Evolutionary conservation across 768 basidiomycete species (phyloP), one percentile per base, ranked within the genome.

Genomic region (Gyrodon lividus): DNA sequence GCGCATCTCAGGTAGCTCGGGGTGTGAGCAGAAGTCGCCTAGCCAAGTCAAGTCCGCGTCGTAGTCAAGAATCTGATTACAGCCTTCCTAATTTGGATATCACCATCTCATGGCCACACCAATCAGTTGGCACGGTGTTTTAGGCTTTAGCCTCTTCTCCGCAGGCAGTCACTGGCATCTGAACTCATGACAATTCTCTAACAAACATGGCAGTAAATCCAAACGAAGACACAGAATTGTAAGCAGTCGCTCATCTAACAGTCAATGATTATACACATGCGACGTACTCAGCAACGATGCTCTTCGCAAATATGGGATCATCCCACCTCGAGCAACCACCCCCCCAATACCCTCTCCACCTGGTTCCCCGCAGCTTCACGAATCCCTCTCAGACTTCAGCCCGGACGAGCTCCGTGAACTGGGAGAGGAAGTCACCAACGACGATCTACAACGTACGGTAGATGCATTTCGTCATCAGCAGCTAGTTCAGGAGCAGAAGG

Each of bases 191-290:
- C n/a, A 46, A 52, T 41, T 38, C 52, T 35, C 40, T 50, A 37
- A 31, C 30, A 16, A 67, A 22, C 34, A 86, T 88, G 86, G 72
- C 85, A 6, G 70, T 87, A 48, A 92, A 94, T 65, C 80, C 88
- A 26, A 78, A 93, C 77, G 89, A 96, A 75, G 94, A 98, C 68
- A 96, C 94, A 2, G 94, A 98, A 80, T 97, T 98, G 94, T 95
- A 68, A 71, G 89, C 70, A 19, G 23, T 14, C 24, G 8, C 6
- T 30, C 22, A 31, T 13, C 6, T 44, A 3, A 53, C 23, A n/a
- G 22, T 16, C 5, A 33, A 22, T 31, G 31, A 23, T 7, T 20
- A 22, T 38, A 16, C 40, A 46, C 51, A 52, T 26, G 10, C 24
- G 28, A 12, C 28, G 0, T 30, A 0, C 51, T n/a, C 63, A 98